phyloP scores from a whole-genome alignment of 495 filamentous ascomycete genomes.

The Pseudotulostoma volvatum region DNA sequence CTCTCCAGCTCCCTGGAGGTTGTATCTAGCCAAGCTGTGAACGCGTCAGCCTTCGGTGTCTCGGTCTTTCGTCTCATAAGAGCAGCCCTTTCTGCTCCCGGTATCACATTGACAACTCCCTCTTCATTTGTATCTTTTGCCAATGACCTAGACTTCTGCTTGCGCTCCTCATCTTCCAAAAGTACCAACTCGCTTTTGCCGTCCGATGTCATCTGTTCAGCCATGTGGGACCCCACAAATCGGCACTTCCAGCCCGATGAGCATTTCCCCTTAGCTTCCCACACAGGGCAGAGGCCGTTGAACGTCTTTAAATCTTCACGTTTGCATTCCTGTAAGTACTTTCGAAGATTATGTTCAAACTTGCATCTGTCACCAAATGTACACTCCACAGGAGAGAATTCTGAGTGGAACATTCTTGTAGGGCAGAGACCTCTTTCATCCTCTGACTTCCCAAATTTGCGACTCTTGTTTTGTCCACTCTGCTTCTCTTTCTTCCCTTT shows the following conservation, averaged over 20 bases:
- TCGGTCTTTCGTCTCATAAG: slow-evolving; percentile 49
- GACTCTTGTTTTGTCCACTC: slow-evolving; percentile 70
- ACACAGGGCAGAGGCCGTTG: slow-evolving; percentile 62
- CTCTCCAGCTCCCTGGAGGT: slow-evolving; percentile 40
- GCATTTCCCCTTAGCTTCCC: slow-evolving; percentile 58
- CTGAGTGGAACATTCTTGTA: slow-evolving; percentile 43
- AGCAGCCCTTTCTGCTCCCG: slow-evolving; percentile 45
- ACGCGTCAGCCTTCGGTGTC: slow-evolving; percentile 56
- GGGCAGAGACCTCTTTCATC: slow-evolving; percentile 68
- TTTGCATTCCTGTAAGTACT: slow-evolving; percentile 71
- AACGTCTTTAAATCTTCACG: slow-evolving; percentile 62
- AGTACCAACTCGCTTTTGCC: slow-evolving; percentile 70
- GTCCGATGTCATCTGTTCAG: slow-evolving; percentile 55
- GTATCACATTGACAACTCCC: slow-evolving; percentile 60
- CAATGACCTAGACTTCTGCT: slow-evolving; percentile 21
- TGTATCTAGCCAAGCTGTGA: slow-evolving; percentile 56
- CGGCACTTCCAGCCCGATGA: slow-evolving; percentile 82
- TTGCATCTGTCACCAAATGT: slow-evolving; percentile 62
- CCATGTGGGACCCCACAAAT: slow-evolving; percentile 65
- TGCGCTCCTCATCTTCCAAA: slow-evolving; percentile 35
- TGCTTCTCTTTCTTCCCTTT: slow-evolving; percentile 48
- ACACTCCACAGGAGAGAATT: slow-evolving; percentile 62
- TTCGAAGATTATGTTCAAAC: slow-evolving; percentile 63
- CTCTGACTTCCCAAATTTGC: slow-evolving; percentile 65
- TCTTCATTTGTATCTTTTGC: slow-evolving; percentile 29